phyloP scores from a whole-genome alignment of 1,284 basidiomycete species.

The Cutaneotrichosporon daszewskae region DNA sequence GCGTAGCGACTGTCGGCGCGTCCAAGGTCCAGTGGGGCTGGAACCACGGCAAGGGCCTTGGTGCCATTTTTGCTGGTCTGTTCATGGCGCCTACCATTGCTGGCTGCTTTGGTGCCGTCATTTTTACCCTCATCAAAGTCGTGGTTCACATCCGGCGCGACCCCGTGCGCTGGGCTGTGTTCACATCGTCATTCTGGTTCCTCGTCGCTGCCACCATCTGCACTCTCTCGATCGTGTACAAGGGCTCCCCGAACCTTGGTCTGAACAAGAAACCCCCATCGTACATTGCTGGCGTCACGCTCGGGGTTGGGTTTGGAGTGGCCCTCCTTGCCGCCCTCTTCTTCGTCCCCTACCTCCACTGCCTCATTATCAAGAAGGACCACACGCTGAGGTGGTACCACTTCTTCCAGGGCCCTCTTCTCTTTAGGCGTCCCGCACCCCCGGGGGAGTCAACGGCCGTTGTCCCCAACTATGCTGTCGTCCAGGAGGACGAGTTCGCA shows the following conservation, averaged over 20 bases:
- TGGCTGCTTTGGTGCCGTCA: slow-evolving; percentile 46
- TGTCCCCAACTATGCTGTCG: slow-evolving; percentile 24
- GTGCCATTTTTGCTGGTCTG: slow-evolving; percentile 49
- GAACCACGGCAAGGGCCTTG: slow-evolving; percentile 51
- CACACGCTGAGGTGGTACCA: slow-evolving; percentile 46
- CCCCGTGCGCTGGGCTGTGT: slow-evolving; percentile 45
- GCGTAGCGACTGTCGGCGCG: slow-evolving; percentile 50
- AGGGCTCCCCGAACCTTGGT: slow-evolving; percentile 49
- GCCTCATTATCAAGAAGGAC: slow-evolving; percentile 49
- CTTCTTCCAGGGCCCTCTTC: slow-evolving; percentile 48
- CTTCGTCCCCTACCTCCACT: slow-evolving; percentile 51
- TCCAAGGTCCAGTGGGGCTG: slow-evolving; percentile 51
- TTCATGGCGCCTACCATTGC: slow-evolving; percentile 44
- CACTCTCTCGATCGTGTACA: slow-evolving; percentile 47
- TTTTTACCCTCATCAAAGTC: slow-evolving; percentile 48
- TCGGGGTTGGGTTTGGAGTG: slow-evolving; percentile 47
- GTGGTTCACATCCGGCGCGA: slow-evolving; percentile 46
- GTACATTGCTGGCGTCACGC: slow-evolving; percentile 42
- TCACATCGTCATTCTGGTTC: slow-evolving; percentile 49
- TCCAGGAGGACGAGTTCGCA: slow-evolving; percentile 33
- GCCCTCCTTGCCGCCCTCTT: slow-evolving; percentile 45
- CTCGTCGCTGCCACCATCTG: slow-evolving; percentile 43
- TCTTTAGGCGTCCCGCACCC: slow-evolving; percentile 42
- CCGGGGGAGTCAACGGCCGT: slow-evolving; percentile 16
- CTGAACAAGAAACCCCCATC: slow-evolving; percentile 42